Evolutionary conservation across 768 basidiomycete species (phyloP), one percentile per base, ranked within the genome.

Genomic region (Podaxis sp.): DNA sequence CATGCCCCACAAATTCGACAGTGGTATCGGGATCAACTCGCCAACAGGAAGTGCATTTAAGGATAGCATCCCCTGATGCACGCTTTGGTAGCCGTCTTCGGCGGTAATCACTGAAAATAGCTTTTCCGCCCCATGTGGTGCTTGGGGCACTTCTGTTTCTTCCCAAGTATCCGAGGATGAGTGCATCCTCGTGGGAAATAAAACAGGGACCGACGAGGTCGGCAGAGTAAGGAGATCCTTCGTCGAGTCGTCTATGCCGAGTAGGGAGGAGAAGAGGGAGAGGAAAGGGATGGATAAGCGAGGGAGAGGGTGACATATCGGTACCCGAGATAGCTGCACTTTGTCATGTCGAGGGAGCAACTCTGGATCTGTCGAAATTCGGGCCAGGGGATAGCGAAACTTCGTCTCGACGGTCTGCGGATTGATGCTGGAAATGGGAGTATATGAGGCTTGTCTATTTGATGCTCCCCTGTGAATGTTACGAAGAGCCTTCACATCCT

Each of bases 241-340:
- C 1, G 76, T 78, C 7, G 75, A 70, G 22, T 77, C 75, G 62
- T 80, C 79, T 28, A 78, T 60, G 26, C 72, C 66, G 40, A 80
- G 69, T n/a, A 78, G 57, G 8, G 72, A 72, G 6, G 75, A 54
- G 57, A 79, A 71, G 64, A 77, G 73, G 0, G 77, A 77, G 3
- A 80, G 67, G 10, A 80, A 64, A 10, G 78, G 77, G 15, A 79
- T 67, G 37, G 70, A 73, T 36, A 76, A 70, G 38, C 69, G 73
- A 13, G 74, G 72, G 49, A 77, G 73, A 1, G 72, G 73, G 24
- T 22, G 49, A 12, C 38, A 50, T 1, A 30, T 13, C 10, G 28
- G 53, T 37, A 33, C 28, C 13, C 11, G 44, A 33, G 38, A 13
- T 20, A 22, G n/a, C 22, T 38, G 11, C 2, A 1, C 37, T 40